Percentiles rank a stretch among this genome's conserved stretches.
Conservation (phyloP, 345 rosid genomes). For the Populus tremula region DNA sequence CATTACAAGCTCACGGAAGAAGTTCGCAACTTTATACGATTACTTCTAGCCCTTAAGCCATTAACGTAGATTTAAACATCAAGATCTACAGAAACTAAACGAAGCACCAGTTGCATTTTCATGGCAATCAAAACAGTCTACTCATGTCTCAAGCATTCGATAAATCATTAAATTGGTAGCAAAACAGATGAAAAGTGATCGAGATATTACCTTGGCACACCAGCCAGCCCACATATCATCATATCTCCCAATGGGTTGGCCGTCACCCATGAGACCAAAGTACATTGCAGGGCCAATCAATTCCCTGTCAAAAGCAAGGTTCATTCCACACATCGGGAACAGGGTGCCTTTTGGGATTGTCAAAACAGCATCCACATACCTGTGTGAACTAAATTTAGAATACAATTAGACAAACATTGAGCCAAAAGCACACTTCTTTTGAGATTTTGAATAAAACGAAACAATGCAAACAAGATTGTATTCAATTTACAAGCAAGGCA, state of each 20-base stretch:
- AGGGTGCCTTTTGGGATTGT: slow-evolving; percentile 36
- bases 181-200: background rate
- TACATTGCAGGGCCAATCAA: slow-evolving; percentile 41
- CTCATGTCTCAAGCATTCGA: background rate
- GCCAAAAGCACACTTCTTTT: background rate
- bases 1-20: no score
- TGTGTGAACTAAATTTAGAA: slow-evolving; percentile 2
- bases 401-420: background rate
- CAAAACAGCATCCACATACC: slow-evolving; percentile 35
- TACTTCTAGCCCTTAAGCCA: no score
- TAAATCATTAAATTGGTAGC: background rate
- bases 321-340: slow-evolving; percentile 43
- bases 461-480: background rate
- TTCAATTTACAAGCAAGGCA: background rate
- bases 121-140: no score
- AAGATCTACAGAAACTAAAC: background rate
- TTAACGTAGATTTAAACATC: background rate
- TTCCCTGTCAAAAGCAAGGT: slow-evolving; percentile 35
- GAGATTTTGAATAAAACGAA: background rate
- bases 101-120: background rate
- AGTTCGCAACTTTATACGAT: no score
- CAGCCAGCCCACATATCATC: slow-evolving; percentile 47
- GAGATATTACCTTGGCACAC: slow-evolving; percentile 29
- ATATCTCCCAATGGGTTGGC: slow-evolving; percentile 41
- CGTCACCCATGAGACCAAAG: slow-evolving; percentile 44